Percentiles rank a stretch among this genome's conserved stretches.
Evolutionary conservation across 352 stramenopile genomes (phyloP).

Genomic region (Halophytophthora batemanensis): DNA sequence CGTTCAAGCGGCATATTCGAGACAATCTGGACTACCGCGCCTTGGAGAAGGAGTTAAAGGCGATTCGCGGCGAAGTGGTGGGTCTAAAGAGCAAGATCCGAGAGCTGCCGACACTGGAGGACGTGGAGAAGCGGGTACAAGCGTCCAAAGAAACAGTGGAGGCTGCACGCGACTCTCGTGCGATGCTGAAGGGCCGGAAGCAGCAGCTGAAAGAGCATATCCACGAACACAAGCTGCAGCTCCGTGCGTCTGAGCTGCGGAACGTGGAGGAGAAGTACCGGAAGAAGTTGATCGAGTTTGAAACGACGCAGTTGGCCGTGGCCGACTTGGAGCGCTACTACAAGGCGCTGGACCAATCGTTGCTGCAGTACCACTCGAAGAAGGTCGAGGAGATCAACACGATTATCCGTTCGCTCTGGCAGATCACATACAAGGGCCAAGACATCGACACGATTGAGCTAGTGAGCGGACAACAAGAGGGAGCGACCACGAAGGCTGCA

Average conservation of each 20-base stretch:
- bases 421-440: constrained; percentile 98
- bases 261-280: constrained; percentile 94
- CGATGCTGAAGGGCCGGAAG: constrained; percentile 45
- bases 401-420: constrained; percentile 97
- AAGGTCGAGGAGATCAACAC: constrained; percentile 99
- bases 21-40: constrained; percentile 77
- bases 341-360: constrained; percentile 92
- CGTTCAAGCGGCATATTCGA: constrained; percentile 63
- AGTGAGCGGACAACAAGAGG: constrained; percentile 90
- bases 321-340: constrained; percentile 98
- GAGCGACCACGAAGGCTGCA: constrained; percentile 44
- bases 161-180: constrained; percentile 30
- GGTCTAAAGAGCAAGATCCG: constrained; percentile 46
- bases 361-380: constrained; percentile 97
- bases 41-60: constrained; percentile 45
- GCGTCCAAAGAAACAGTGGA: constrained; percentile 28
- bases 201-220: constrained; percentile 53
- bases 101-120: constrained; percentile 39
- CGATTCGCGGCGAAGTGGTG: constrained; percentile 32
- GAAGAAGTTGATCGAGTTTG: constrained; percentile 93
- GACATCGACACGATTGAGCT: constrained; percentile 99
- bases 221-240: constrained; percentile 57
- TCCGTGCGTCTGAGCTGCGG: constrained; percentile 75
- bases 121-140: constrained; percentile 46
- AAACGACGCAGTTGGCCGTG: constrained; percentile 96